Percentiles rank a stretch among this genome's conserved stretches.
These are phyloP conservation scores for Kalanchoe fedtschenkoi DNA, from an alignment of 164 flowering plant species.

Conservation along the genomic window DNA sequence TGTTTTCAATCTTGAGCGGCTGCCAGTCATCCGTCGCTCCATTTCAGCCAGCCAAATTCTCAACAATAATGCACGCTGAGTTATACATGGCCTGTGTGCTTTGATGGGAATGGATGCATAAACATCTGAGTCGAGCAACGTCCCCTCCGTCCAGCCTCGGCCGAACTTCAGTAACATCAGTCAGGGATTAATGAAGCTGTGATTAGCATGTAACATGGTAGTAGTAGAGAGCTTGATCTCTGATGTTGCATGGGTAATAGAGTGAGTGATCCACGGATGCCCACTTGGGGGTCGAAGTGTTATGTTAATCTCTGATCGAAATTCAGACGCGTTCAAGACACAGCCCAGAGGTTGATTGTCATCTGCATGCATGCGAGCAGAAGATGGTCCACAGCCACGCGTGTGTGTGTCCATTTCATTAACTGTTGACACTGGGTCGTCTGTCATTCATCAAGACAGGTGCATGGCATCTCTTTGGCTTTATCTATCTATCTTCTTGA, in stretches of 20 bases:
- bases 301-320: too few species aligned
- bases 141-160: too few species aligned
- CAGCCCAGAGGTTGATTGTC: neutral
- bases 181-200: too few species aligned
- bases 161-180: too few species aligned
- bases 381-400: neutral
- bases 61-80: constrained; percentile 1
- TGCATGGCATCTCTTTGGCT: neutral
- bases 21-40: neutral
- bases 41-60: neutral
- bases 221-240: too few species aligned
- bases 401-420: neutral
- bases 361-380: neutral
- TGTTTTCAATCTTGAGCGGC: neutral
- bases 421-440: neutral
- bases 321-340: neutral
- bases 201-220: too few species aligned
- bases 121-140: too few species aligned
- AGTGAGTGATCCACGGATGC: neutral
- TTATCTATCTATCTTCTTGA: neutral
- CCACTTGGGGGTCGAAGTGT: neutral
- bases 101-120: too few species aligned
- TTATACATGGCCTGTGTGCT: neutral
- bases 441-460: neutral
- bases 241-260: too few species aligned